Evolutionary conservation across 495 filamentous ascomycete species (phyloP).

Genomic region (Penicilliopsis zonata): DNA sequence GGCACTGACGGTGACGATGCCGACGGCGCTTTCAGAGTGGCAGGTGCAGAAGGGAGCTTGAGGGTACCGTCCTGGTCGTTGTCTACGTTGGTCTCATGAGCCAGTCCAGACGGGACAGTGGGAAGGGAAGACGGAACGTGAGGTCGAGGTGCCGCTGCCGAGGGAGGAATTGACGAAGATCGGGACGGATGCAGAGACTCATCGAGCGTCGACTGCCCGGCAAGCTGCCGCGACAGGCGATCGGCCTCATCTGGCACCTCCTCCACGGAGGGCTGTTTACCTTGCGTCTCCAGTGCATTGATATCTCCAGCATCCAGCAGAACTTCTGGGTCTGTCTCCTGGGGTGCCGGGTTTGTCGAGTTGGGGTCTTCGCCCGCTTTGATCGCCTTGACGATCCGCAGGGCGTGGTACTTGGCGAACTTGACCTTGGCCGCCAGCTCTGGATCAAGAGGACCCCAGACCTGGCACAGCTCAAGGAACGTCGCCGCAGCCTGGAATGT

Average conservation of each 20-base stretch:
- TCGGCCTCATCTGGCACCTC: slow-evolving; percentile 38
- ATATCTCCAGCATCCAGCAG: slow-evolving; percentile 46
- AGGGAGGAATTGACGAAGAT: slow-evolving; percentile 27
- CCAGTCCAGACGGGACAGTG: slow-evolving; percentile 10
- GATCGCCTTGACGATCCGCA: slow-evolving; percentile 81
- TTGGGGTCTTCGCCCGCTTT: slow-evolving; percentile 92
- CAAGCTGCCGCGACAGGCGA: slow-evolving; percentile 20
- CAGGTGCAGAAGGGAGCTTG: slow-evolving; percentile 30
- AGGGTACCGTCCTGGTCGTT: slow-evolving; percentile 8
- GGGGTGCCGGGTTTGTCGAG: slow-evolving; percentile 62
- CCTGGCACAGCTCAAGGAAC: slow-evolving; percentile 77
- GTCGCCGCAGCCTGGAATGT: slow-evolving; percentile 86
- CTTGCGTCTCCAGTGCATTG: slow-evolving; percentile 38
- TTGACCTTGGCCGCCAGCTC: slow-evolving; percentile 83
- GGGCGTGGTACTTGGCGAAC: slow-evolving; percentile 90
- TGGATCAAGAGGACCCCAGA: slow-evolving; percentile 64
- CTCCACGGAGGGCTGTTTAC: slow-evolving; percentile 46
- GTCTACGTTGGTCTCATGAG: slow-evolving; percentile 11
- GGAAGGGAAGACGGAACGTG: slow-evolving; percentile 15
- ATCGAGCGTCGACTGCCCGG: slow-evolving; percentile 28
- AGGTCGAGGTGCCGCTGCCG: slow-evolving; percentile 14
- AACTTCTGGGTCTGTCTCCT: slow-evolving; percentile 31
- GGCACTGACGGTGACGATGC: slow-evolving; percentile 13
- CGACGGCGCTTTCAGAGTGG: too few species aligned
- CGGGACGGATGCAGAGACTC: slow-evolving; percentile 41